phyloP scores from a whole-genome alignment of 208 protist genomes.

The Naegleria gruberi region DNA sequence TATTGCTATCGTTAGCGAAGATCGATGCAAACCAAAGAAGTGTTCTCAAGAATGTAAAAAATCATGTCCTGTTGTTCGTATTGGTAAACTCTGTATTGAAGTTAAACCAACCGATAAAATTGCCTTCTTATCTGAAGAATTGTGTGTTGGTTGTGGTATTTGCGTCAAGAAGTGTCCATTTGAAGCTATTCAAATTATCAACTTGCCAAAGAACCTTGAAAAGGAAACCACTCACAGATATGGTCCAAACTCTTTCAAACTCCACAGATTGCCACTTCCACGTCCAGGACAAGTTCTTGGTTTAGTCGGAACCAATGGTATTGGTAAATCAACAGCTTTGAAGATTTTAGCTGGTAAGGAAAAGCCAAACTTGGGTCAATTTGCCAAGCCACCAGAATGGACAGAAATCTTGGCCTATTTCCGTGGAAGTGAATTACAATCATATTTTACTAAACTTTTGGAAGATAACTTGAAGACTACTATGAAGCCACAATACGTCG shows the following conservation, averaged over 20 bases:
- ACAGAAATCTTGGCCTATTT: constrained; percentile 97
- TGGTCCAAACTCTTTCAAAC: constrained; percentile 98
- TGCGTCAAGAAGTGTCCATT: constrained; percentile 99
- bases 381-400: constrained; percentile 85
- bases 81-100: constrained; percentile 98
- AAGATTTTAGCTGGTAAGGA: constrained; percentile 96
- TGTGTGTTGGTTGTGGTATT: constrained; percentile 99
- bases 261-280: constrained; percentile 97
- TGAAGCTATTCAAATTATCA: constrained; percentile 99
- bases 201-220: constrained; percentile 96
- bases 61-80: constrained; percentile 94
- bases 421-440: constrained; percentile 97
- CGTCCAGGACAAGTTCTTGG: constrained; percentile 98
- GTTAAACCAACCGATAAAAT: constrained; percentile 85
- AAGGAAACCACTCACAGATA: constrained; percentile 97
- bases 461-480: constrained; percentile 95
- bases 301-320: constrained; percentile 99
- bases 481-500: constrained; percentile 99
- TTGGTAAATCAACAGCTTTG: constrained; percentile 99
- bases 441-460: constrained; percentile 93
- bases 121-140: constrained; percentile 93
- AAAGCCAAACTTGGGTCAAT: constrained; percentile 97
- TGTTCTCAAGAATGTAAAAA: constrained; percentile 97
- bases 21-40: constrained; percentile 99
- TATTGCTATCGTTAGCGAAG: constrained; percentile 96